phyloP scores from a whole-genome alignment of 441 rosid genomes.

The Raphanus hybrid region DNA sequence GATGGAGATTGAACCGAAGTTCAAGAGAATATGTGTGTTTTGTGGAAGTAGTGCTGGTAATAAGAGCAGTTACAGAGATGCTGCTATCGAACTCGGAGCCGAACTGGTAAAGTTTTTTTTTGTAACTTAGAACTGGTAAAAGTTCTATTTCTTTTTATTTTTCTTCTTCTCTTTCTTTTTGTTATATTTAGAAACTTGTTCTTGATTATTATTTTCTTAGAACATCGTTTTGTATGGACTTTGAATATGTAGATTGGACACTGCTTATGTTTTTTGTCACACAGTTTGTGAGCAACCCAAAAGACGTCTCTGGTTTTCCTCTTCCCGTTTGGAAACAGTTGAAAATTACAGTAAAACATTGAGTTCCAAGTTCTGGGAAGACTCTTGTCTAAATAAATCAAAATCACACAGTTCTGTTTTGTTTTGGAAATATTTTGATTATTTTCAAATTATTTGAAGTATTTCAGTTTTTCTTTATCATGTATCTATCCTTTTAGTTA shows the following conservation, averaged over 20 bases:
- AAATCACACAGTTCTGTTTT: background rate
- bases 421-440: background rate
- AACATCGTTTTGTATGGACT: background rate
- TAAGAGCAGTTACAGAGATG: conserved; percentile 74
- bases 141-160: background rate
- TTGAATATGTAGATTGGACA: conserved; percentile 1
- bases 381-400: conserved; percentile 10
- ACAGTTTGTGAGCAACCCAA: conserved; percentile 4
- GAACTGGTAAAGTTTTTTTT: conserved; percentile 60
- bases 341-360: conserved; percentile 9
- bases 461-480: background rate
- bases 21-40: conserved; percentile 89
- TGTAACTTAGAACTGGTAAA: conserved; percentile 49
- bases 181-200: background rate
- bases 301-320: conserved; percentile 20
- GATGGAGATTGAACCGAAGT: conserved; percentile 64
- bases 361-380: conserved; percentile 29
- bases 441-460: background rate
- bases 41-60: conserved; percentile 95
- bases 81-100: conserved; percentile 84
- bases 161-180: background rate
- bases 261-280: background rate
- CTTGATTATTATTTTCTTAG: background rate
- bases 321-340: conserved; percentile 1
- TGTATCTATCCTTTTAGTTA: background rate